Conservation (phyloP, 352 stramenopile species). For the Elongisporangium anandrum region DNA sequence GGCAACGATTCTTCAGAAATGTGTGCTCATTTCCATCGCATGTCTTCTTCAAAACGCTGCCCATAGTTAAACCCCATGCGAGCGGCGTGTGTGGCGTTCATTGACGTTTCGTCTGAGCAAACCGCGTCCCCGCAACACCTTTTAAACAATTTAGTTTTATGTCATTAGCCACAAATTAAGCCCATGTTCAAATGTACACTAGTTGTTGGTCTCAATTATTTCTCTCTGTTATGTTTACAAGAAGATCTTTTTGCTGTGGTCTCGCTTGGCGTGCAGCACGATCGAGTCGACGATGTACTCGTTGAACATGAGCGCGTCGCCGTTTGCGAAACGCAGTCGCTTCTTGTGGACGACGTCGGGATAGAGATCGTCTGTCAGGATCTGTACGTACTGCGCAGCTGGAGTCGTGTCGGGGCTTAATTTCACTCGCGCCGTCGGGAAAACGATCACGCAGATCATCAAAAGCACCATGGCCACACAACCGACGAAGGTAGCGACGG, state of each 20-base stretch:
- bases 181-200: background rate
- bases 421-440: slow-evolving; percentile 48
- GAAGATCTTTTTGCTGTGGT: slow-evolving; percentile 60
- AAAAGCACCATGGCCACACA: slow-evolving; percentile 52
- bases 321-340: slow-evolving; percentile 53
- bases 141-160: no score
- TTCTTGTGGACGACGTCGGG: slow-evolving; percentile 72
- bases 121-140: slow-evolving; percentile 11
- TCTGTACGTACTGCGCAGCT: slow-evolving; percentile 61
- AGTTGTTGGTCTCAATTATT: background rate
- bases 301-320: slow-evolving; percentile 59
- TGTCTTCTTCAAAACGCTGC: slow-evolving; percentile 29
- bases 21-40: slow-evolving; percentile 18
- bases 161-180: no score
- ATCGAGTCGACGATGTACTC: slow-evolving; percentile 66
- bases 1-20: slow-evolving; percentile 37
- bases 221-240: slow-evolving; percentile 16
- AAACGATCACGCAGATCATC: slow-evolving; percentile 45
- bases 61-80: slow-evolving; percentile 12
- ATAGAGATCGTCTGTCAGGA: slow-evolving; percentile 69
- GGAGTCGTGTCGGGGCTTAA: slow-evolving; percentile 56
- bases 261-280: slow-evolving; percentile 49
- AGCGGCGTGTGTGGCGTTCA: slow-evolving; percentile 7
- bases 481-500: slow-evolving; percentile 37
- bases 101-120: slow-evolving; percentile 9